Evolutionary conservation across 305 asterid genomes (phyloP), one percentile per base, ranked within the genome.

Genomic region (Rubia tinctorum): DNA sequence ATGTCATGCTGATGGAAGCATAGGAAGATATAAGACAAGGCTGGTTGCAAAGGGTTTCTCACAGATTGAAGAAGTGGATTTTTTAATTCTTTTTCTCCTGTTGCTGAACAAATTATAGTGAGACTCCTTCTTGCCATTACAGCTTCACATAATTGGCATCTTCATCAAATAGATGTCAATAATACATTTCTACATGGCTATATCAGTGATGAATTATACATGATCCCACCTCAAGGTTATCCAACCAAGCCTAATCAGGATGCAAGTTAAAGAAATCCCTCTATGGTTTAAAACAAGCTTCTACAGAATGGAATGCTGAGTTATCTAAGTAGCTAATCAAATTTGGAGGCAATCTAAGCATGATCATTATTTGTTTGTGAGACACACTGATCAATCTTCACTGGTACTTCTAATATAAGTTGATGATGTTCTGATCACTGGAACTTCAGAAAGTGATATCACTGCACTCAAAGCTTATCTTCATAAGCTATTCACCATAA

Each of bases 261-360:
- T 59, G 65, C 12, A n/a, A 22, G 8, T 13, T 66, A 15, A 66
- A 66, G 45, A 66, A 42, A 22, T 34, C 70, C 10, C 5, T 34
- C 1, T 66, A 66, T 66, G 69, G 69, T 7, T 22, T 65, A 2
- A 65, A 65, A 10, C 69, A 65, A 11, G 43, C 69, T 7, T 65
- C 69, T 3, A 25, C 23, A 2, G 10, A 65, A 13, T 65, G 69
- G 69, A 65, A 65, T 42, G 3, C 4, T 3, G 69, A 65, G 42
- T 27, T 65, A 2, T 9, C 69, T 6, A 10, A 4, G 18, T 2
- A 14, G 3, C 18, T 65, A 5, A 4, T 27, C 7, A 2, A 1
- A 1, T 65, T 11, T 65, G 49, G 15, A 8, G 1, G 1, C 44
- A 65, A 7, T 65, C 69, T 2, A 7, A 13, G 17, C 18, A 25